A percentile compares a stretch with the other conserved stretches of the same genome.
Evolutionary conservation across 768 basidiomycete species (phyloP).

Genomic region (Steccherinum ochraceum): DNA sequence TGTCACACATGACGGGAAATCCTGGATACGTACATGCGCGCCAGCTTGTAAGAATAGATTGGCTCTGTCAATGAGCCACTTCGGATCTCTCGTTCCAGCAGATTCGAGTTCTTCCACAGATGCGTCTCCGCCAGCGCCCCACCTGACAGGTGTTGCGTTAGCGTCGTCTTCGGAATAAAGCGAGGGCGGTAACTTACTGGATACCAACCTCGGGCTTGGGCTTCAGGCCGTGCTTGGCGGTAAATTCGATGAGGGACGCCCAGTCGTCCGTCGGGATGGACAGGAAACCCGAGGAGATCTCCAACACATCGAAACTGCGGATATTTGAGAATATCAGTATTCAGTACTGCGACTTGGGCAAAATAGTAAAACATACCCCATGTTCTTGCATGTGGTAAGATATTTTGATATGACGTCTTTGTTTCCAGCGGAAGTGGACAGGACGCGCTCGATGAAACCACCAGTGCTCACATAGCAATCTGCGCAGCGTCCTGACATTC

Average conservation of each 20-base stretch:
- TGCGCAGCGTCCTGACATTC: slow-evolving; percentile 1
- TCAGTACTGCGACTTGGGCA: not conserved
- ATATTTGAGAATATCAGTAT: too few species aligned
- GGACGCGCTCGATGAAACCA: slow-evolving; percentile 33
- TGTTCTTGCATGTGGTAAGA: slow-evolving; percentile 29
- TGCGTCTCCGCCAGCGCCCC: slow-evolving; percentile 40
- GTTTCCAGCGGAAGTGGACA: slow-evolving; percentile 28
- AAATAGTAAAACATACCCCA: slow-evolving; percentile 24
- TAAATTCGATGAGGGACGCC: slow-evolving; percentile 33
- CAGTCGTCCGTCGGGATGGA: slow-evolving; percentile 40
- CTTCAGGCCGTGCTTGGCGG: slow-evolving; percentile 32
- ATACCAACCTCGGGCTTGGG: slow-evolving; percentile 41
- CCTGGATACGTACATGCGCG: slow-evolving; percentile 19
- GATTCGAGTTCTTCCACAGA: slow-evolving; percentile 31
- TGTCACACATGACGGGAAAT: not conserved
- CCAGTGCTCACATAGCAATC: slow-evolving; percentile 37
- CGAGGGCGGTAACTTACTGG: slow-evolving; percentile 16
- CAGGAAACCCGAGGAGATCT: slow-evolving; percentile 38
- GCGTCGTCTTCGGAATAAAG: not conserved
- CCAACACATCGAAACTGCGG: slow-evolving; percentile 36
- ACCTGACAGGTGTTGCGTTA: slow-evolving; percentile 18
- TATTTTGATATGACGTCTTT: slow-evolving; percentile 28
- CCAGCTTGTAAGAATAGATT: slow-evolving; percentile 35
- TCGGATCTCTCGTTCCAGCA: slow-evolving; percentile 33
- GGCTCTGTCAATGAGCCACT: slow-evolving; percentile 35